A percentile compares a stretch with the other conserved stretches of the same genome.
These are phyloP conservation scores for Nepenthes alata DNA, from an alignment of 179 eudicot genomes.

Conservation along the genomic window DNA sequence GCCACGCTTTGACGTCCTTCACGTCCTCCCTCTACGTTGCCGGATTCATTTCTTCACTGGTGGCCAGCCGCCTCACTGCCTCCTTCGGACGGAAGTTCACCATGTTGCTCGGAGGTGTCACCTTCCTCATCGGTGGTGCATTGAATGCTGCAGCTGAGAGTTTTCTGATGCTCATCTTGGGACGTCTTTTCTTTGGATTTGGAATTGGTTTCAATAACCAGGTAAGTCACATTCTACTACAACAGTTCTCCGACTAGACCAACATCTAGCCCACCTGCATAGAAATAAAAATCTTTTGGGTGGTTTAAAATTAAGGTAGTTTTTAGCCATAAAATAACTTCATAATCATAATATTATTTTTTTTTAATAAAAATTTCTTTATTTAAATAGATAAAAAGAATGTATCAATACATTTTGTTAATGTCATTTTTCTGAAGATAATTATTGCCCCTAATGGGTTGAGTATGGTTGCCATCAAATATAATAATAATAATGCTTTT, in stretches of 20 bases:
- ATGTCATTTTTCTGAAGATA: background rate
- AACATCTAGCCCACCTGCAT: no score
- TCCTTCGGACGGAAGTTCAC: slow-evolving; percentile 24
- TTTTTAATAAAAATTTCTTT: no score
- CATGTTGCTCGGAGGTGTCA: slow-evolving; percentile 25
- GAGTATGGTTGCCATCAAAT: background rate
- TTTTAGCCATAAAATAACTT: no score
- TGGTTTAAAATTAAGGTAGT: no score
- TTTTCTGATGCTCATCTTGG: slow-evolving; percentile 28
- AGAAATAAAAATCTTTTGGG: no score
- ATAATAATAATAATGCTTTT: no score
- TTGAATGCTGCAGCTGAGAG: slow-evolving; percentile 21
- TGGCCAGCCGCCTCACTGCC: slow-evolving; percentile 18
- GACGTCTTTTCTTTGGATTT: slow-evolving; percentile 30
- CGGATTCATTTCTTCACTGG: slow-evolving; percentile 19
- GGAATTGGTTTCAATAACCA: slow-evolving; percentile 37
- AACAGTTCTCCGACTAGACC: no score
- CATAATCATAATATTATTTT: no score
- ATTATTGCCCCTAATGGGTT: background rate
- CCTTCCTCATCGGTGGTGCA: slow-evolving; percentile 27
- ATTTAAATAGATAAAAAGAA: no score
- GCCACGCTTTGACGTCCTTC: slow-evolving; percentile 25
- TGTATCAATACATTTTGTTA: no score
- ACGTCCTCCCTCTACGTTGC: slow-evolving; percentile 42
- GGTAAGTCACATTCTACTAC: slow-evolving; percentile 5